Evolutionary conservation across 139 green algal species (phyloP).

Genomic region (Coelastrella sp.): DNA sequence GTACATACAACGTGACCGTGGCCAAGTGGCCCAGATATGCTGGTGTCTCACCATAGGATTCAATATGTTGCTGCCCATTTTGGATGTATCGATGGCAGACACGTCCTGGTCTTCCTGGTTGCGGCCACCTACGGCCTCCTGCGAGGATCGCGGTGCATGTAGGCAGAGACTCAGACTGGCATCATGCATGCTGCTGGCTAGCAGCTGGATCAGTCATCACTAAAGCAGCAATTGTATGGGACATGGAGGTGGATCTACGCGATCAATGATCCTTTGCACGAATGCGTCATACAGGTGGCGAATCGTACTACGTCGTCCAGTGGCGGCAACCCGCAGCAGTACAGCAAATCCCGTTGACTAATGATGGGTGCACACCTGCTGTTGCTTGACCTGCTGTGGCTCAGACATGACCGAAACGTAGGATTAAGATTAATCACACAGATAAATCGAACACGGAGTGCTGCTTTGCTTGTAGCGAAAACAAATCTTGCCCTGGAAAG

Average conservation of each 20-base stretch:
- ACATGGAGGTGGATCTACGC: too few relatives aligned
- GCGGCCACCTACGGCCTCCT: slow-evolving; percentile 21
- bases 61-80: slow-evolving; percentile 3
- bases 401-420: slow-evolving; percentile 4
- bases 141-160: not conserved
- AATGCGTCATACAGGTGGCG: too few relatives aligned
- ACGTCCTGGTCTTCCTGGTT: slow-evolving; percentile 30
- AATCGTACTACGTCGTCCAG: too few relatives aligned
- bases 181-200: not conserved
- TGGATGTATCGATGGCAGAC: slow-evolving; percentile 16
- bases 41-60: slow-evolving; percentile 23
- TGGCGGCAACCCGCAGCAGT: too few relatives aligned
- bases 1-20: too few relatives aligned
- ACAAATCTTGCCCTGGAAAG: not conserved
- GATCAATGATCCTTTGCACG: too few relatives aligned
- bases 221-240: not conserved
- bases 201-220: not conserved
- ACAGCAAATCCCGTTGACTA: not conserved
- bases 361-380: not conserved
- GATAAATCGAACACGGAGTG: not conserved
- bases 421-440: not conserved
- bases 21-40: not conserved
- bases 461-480: not conserved
- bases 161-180: not conserved
- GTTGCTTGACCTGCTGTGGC: slow-evolving; percentile 26